Percentiles rank a stretch among this genome's conserved stretches.
Conservation (phyloP, 2,329 filamentous ascomycete species). For the Venturia oleaginea region DNA sequence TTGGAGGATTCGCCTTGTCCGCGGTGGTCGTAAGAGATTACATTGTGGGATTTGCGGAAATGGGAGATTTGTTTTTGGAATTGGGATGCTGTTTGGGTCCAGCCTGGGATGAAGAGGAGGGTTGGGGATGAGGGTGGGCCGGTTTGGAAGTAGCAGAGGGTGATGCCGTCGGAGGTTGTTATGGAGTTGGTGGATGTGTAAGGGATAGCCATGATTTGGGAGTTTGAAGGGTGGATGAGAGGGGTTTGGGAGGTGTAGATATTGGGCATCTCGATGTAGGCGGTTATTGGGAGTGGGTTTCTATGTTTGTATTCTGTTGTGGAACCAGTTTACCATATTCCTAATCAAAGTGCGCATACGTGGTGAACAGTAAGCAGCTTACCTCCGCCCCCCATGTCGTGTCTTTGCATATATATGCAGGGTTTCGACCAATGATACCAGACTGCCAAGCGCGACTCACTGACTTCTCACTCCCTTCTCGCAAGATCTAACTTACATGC, state of each 20-base stretch:
- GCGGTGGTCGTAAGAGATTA: constrained; percentile 10
- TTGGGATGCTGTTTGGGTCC: constrained; percentile 12
- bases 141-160: background rate
- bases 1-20: constrained; percentile 10
- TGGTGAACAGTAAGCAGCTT: background rate
- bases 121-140: constrained; percentile 16
- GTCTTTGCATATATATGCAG: background rate
- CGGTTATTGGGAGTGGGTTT: background rate
- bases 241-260: background rate
- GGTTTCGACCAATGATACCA: background rate
- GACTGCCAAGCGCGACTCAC: background rate
- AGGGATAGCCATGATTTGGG: background rate
- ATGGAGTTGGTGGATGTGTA: background rate
- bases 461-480: too few relatives aligned
- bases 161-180: background rate
- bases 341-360: background rate
- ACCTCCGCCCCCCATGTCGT: background rate
- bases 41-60: constrained; percentile 5
- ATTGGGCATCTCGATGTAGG: background rate
- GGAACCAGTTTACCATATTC: background rate
- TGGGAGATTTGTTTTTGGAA: constrained; percentile 10
- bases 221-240: background rate
- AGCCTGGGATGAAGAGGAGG: constrained; percentile 11
- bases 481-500: too few relatives aligned
- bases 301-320: background rate